Evolutionary conservation across 345 rosid genomes (phyloP).

Genomic region (Gossypium rotundifolium): DNA sequence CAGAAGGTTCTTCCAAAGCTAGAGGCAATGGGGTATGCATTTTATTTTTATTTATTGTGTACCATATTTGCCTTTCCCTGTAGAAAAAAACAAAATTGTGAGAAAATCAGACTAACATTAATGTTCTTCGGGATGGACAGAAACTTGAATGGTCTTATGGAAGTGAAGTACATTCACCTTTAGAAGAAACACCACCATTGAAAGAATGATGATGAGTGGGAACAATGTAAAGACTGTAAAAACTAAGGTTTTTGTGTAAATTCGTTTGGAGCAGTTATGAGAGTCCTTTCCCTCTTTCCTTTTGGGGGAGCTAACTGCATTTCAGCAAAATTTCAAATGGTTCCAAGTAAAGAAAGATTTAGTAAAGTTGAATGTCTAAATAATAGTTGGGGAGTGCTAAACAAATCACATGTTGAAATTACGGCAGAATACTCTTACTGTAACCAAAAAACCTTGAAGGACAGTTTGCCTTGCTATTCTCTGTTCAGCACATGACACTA

Average conservation of each 20-base stretch:
- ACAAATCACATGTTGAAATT: neutral
- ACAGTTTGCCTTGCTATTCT: neutral
- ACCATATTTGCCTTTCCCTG: neutral
- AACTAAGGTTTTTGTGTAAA: neutral
- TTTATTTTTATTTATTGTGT: neutral
- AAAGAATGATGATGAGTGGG: neutral
- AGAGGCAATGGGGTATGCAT: constrained; percentile 50
- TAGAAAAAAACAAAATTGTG: neutral
- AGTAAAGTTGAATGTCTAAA: neutral
- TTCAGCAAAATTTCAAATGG: neutral
- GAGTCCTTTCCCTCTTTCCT: neutral
- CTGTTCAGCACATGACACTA: neutral
- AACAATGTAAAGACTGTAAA: neutral
- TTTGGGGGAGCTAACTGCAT: neutral
- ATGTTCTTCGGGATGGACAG: neutral
- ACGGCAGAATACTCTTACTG: neutral
- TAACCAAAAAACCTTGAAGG: neutral
- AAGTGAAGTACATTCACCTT: neutral
- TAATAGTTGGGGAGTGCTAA: neutral
- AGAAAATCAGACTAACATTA: neutral
- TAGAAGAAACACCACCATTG: neutral
- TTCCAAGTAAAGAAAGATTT: neutral
- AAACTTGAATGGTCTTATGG: neutral
- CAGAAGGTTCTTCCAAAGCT: constrained; percentile 91
- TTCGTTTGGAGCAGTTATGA: neutral